Base-by-base conservation (phyloP, 1,284 basidiomycete genomes). In the Xerocomus nothofagi region DNA sequence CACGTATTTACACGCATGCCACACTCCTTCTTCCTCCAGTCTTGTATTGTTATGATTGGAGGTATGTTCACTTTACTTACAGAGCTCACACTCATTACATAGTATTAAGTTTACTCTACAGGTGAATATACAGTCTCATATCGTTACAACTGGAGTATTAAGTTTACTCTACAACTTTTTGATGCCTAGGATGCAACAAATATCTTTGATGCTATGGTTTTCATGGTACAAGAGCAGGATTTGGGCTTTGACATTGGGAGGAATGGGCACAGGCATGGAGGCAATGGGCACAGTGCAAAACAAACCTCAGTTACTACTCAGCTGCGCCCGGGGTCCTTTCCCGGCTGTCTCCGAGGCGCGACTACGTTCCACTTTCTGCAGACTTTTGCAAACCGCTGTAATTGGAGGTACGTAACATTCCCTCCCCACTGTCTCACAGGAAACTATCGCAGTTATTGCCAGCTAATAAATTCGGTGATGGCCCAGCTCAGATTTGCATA, bases 161-260 rank as follows among this genome's bases (percentile, higher is more conserved):
- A n/a, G n/a, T n/a, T n/a, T n/a, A n/a, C n/a, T n/a, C n/a, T n/a
- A n/a, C n/a, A n/a, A 42, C 11, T 49, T 50, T 27, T 46, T 47
- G 20, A 53, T 18, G n/a, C n/a, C 37, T 24, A 44, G 9, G 17
- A 37, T 31, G 8, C 23, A 23, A 31, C 41, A 51, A 15, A 49
- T 50, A 11, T 50, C 33, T 2, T 50, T 34, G 26, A 49, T 3
- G 6, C 26, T 32, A 15, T 44, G 6, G 21, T 29, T 17, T 0
- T 43, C 21, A 18, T 50, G 10, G 14, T 47, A 40, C 14, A 53
- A 34, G 27, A 36, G 27, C 0, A 8, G 39, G 29, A 53, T 39
- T 39, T 51, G 36, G 14, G 48, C 44, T 30, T 53, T 53, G 40
- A 47, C 2, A 8, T 26, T 36, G 36, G 29, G 7, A 34, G 40